These are phyloP conservation scores for Beauveria australis DNA, from an alignment of 2,329 filamentous ascomycete genomes.

Conservation along the genomic window DNA sequence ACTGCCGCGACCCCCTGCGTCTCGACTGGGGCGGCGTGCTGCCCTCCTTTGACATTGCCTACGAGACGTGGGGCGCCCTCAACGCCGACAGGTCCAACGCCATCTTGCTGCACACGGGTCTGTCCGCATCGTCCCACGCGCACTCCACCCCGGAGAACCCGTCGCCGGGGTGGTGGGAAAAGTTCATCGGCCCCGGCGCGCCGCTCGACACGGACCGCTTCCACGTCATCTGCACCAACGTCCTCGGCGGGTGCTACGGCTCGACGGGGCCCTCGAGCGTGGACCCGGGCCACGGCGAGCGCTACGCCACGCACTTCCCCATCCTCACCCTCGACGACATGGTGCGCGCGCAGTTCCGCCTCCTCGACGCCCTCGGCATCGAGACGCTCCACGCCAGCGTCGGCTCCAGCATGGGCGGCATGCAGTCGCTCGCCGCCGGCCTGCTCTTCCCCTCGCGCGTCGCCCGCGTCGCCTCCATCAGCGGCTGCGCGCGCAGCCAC, in stretches of 20 bases:
- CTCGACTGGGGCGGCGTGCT: constrained; percentile 95
- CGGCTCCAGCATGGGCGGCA: constrained; percentile 95
- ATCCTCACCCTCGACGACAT: constrained; percentile 96
- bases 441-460: constrained; percentile 77
- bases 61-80: constrained; percentile 82
- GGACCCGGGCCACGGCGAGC: constrained; percentile 79
- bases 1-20: constrained; percentile 63
- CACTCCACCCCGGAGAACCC: constrained; percentile 83
- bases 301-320: constrained; percentile 89
- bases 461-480: constrained; percentile 76
- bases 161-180: constrained; percentile 96
- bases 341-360: constrained; percentile 88
- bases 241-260: constrained; percentile 91
- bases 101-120: constrained; percentile 84
- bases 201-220: constrained; percentile 87
- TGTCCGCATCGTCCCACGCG: constrained; percentile 95
- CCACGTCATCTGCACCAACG: constrained; percentile 92
- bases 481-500: constrained; percentile 87
- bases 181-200: constrained; percentile 83
- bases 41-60: constrained; percentile 80
- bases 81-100: constrained; percentile 78
- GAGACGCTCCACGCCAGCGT: constrained; percentile 81
- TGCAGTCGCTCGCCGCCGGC: constrained; percentile 88
- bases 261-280: constrained; percentile 84
- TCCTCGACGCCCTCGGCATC: constrained; percentile 74